phyloP scores from a whole-genome alignment of 148 eudicot species.

The Vaccinium darrowii region DNA sequence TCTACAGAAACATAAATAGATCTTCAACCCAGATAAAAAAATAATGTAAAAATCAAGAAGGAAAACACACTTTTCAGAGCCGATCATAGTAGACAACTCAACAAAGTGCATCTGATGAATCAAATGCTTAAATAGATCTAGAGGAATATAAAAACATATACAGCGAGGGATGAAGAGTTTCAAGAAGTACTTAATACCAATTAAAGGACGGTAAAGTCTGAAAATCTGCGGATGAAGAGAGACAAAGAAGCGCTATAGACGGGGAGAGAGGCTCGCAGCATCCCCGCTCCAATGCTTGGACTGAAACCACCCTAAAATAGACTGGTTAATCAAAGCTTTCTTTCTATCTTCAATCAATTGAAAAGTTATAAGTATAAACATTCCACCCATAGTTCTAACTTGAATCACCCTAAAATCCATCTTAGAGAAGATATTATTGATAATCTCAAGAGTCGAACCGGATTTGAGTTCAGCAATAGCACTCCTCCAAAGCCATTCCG shows the following conservation, averaged over 20 bases:
- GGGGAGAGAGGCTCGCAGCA: no score
- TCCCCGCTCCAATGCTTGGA: no score
- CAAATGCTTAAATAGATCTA: not conserved
- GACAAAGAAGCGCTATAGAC: not conserved
- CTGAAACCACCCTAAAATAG: no score
- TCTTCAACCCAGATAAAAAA: not conserved
- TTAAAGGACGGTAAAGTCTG: not conserved
- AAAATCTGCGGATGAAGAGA: not conserved
- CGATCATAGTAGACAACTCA: not conserved
- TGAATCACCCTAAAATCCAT: no score
- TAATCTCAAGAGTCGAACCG: no score
- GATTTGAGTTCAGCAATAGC: no score
- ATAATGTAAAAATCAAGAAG: not conserved
- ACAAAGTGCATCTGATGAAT: not conserved
- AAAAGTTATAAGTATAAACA: no score
- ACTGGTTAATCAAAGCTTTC: no score
- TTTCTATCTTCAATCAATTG: no score
- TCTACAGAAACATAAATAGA: not conserved
- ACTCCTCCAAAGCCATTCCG: no score
- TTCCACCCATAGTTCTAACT: no score
- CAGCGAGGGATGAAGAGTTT: not conserved
- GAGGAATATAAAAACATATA: not conserved
- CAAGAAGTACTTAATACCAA: not conserved
- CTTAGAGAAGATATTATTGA: no score
- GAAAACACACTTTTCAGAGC: not conserved